A percentile compares a stretch with the other conserved stretches of the same genome.
phyloP scores from a whole-genome alignment of 225 moss, liverwort and hornwort genomes.

The Polytrichum formosum region DNA sequence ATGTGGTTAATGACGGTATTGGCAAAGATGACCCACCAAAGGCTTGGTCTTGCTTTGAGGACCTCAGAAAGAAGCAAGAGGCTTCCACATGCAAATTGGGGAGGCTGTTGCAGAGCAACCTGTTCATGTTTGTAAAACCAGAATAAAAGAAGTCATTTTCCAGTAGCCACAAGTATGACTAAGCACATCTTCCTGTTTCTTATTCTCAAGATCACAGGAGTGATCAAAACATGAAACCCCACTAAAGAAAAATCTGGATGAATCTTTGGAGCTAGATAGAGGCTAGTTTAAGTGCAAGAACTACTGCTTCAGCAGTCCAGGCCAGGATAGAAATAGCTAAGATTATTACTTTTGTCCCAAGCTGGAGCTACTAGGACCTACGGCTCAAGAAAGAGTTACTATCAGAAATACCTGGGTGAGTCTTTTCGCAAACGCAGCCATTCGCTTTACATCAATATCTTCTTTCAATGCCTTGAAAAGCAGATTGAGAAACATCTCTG shows the following conservation, averaged over 20 bases:
- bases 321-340: too few relatives aligned
- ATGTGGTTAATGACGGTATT: too few relatives aligned
- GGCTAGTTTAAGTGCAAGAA: too few relatives aligned
- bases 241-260: too few relatives aligned
- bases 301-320: too few relatives aligned
- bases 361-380: too few relatives aligned
- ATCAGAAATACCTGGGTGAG: constrained; percentile 62
- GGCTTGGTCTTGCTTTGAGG: constrained; percentile 80
- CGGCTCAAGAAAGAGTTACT: too few relatives aligned
- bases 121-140: constrained; percentile 23
- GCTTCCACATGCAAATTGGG: constrained; percentile 88
- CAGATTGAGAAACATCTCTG: constrained; percentile 94
- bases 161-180: not conserved
- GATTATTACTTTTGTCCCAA: too few relatives aligned
- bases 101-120: constrained; percentile 88
- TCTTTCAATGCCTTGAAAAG: constrained; percentile 89
- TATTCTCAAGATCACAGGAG: too few relatives aligned
- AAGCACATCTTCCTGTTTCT: not conserved
- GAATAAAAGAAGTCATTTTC: not conserved
- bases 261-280: too few relatives aligned
- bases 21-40: constrained; percentile 57
- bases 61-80: constrained; percentile 87
- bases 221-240: too few relatives aligned
- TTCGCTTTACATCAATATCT: constrained; percentile 76
- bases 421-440: constrained; percentile 93